phyloP scores from a whole-genome alignment of 768 basidiomycete genomes.

The Mrakia blollopis region DNA sequence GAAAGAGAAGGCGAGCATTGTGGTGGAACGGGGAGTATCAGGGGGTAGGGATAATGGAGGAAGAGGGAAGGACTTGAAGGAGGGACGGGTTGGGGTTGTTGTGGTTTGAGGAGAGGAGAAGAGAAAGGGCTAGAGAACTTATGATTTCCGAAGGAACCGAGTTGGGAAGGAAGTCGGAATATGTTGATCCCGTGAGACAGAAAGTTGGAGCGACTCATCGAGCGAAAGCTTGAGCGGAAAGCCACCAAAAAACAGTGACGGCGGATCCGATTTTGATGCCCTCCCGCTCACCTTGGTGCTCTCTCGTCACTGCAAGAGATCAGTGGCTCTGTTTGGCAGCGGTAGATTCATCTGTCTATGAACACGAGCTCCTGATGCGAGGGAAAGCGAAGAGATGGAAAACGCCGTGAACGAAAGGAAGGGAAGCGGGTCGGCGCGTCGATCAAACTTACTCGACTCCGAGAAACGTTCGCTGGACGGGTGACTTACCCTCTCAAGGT shows the following conservation, averaged over 20 bases:
- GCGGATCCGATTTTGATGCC: no score
- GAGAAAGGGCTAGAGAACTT: background rate
- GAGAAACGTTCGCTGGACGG: background rate
- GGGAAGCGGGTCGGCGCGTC: background rate
- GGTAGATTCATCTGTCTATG: no score
- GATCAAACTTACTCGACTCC: background rate
- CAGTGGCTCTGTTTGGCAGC: no score
- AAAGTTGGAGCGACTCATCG: background rate
- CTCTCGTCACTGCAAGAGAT: no score
- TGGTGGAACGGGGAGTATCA: no score
- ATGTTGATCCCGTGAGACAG: background rate
- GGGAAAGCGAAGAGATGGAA: background rate
- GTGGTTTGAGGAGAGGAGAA: background rate
- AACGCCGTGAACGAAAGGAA: no score
- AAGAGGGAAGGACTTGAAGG: background rate
- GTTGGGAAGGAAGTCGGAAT: background rate
- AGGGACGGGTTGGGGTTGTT: background rate
- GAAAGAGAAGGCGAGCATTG: background rate
- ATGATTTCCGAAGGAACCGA: background rate
- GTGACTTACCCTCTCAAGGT: background rate
- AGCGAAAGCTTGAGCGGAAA: background rate
- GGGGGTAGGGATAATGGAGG: background rate
- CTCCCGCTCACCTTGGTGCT: no score
- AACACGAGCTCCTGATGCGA: no score
- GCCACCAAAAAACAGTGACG: background rate